These are phyloP conservation scores for Microstegium vimineum DNA, from an alignment of 176 grass and related monocot genomes.

Conservation along the genomic window DNA sequence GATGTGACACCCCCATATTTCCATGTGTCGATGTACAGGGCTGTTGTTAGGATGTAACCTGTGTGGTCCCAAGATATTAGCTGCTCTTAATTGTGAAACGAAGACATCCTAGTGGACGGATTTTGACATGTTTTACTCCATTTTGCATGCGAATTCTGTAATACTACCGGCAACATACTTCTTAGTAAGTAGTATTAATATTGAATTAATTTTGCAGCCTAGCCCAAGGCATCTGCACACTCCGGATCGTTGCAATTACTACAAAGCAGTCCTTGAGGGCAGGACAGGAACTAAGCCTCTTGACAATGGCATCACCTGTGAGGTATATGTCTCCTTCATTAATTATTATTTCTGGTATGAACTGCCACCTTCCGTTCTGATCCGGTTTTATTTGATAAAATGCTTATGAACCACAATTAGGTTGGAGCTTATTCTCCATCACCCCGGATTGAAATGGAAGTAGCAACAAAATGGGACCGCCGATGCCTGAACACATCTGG, in stretches of 20 bases:
- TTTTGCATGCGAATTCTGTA: constrained; percentile 3
- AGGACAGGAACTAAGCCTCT: constrained; percentile 39
- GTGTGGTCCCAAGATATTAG: constrained; percentile 30
- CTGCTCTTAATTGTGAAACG: constrained; percentile 15
- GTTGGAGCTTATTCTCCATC: constrained; percentile 59
- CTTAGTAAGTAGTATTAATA: constrained; percentile 10
- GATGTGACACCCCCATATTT: constrained; percentile 28
- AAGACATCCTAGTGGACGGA: not conserved
- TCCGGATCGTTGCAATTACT: constrained; percentile 42
- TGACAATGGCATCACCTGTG: constrained; percentile 26
- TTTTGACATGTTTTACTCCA: constrained; percentile 16
- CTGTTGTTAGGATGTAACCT: constrained; percentile 12
- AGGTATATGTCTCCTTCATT: constrained; percentile 43
- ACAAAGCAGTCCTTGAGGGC: constrained; percentile 44
- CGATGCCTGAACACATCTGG: constrained; percentile 22
- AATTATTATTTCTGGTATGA: constrained; percentile 8
- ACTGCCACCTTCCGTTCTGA: constrained; percentile 13
- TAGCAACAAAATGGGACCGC: constrained; percentile 76
- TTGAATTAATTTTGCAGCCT: constrained; percentile 40
- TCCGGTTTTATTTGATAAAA: constrained; percentile 26
- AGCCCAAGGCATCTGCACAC: constrained; percentile 50
- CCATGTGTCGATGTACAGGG: constrained; percentile 8
- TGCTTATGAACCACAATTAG: constrained; percentile 35
- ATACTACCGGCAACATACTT: not conserved
- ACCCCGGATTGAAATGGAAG: constrained; percentile 62